Base-by-base conservation (phyloP, 108 stramenopile genomes). In the Conticribra weissflogii region DNA sequence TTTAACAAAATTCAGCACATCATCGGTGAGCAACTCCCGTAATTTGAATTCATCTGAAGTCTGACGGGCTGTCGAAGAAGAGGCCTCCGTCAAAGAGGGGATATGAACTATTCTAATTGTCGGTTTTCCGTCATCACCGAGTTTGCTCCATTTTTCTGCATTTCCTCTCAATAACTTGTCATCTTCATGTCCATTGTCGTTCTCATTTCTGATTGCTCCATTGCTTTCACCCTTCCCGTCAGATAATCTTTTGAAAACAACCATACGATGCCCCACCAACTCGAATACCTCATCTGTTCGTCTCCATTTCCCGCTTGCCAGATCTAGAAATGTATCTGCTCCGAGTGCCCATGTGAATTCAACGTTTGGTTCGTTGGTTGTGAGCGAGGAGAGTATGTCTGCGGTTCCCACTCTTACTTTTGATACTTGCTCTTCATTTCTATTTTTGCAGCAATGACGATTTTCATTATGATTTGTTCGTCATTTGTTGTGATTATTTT, bases 271-370 rank as follows among this genome's bases (percentile, higher is more conserved):
- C 0, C 85, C 83, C 23, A 95, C 61, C 31, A 88, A 51, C 21
- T 54, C 4, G 32, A 92, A 59, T 2, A 95, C 81, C 54, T 90
- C 91, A 28, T 78, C 68, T 9, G 82, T 73, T 59, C 88, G 74
- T 60, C 77, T 89, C 94, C 94, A 95, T 66, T 90, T 88, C 51
- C 85, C 85, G 3, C 45, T 70, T 12, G 85, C 83, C 78, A 94
- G 76, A 55, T 92, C 90, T 51, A 88, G 69, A 71, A 92, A 95
- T 23, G 94, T 86, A 57, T 95, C 94, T 12, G 88, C 83, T 5
- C 94, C 94, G 53, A 95, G 59, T 48, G 86, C 86, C 49, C 92
- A 81, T n/a, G 79, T 78, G 59, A 85, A 84, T 24, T 78, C 71
- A 0, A 62, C 63, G 23, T 82, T 27, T 34, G 81, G 85, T 72